Evolutionary conservation across 139 green algal species (phyloP), one percentile per base, ranked within the genome.

Genomic region (Ettlia oleoabundans): DNA sequence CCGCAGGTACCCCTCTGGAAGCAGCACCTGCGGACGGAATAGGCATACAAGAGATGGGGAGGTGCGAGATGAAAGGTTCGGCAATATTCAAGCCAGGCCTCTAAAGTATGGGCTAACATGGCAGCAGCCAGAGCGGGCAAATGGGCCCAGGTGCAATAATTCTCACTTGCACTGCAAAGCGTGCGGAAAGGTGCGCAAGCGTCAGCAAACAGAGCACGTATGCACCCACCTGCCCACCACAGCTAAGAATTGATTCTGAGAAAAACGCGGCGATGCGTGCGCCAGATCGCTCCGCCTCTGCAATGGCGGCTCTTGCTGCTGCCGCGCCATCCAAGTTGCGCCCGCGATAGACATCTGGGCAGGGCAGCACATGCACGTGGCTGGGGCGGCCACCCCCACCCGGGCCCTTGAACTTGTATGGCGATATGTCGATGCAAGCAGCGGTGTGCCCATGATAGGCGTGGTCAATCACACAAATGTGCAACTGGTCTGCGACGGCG

Each of bases 401-500:
- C 1, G 77, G 73, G 18, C 73, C 73, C 42, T 92, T 89, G 79
- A 95, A 94, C 85, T 99, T 99, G 95, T 97, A 99, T 2, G 93
- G 98, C 83, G 84, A 85, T 64, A 98, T 90, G 0, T 93, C 94
- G 89, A 94, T 30, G 95, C 82, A 33, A 91, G 91, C 90, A 96
- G 96, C 15, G 93, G 97, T 90, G 85, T 97, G 94, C 30, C 94
- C 94, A 43, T 97, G 94, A 78, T 97, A 97, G 1, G 86, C 93
- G 7, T 91, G 88, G 28, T 84, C 89, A 74, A 97, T 88, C 19
- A 93, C 86, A 1, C 85, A 88, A 4, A 94, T 80, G 78, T 95
- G 90, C 58, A 58, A 68, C 1, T 66, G 62, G 1, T 35, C 84
- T 33, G 82, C 4, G 35, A n/a, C 69, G 18, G 33, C 69, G n/a